Evolutionary conservation across 2,329 filamentous ascomycete genomes (phyloP), one percentile per base, ranked within the genome.

Genomic region (Blastomyces silverae): DNA sequence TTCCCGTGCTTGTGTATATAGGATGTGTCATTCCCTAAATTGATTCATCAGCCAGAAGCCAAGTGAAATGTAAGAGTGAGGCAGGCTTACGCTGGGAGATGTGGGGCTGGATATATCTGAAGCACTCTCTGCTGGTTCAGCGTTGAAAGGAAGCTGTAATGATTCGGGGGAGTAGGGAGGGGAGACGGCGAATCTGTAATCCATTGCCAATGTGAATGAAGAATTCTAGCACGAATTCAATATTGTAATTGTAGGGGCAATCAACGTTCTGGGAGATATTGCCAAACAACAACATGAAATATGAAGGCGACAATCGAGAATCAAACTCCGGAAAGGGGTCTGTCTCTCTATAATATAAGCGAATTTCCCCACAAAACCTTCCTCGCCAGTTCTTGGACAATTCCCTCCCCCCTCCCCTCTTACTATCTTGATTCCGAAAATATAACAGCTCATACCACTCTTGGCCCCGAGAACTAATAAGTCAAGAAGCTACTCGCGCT

Each of bases 151-250:
- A 48, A 59, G 22, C 22, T 25, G 58, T 15, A 17, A 25, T 48
- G 80, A 77, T 60, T 82, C 71, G 34, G 42, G 20, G 17, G 44
- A 56, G n/a, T 25, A 15, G 7, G 62, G 31, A 20, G 52, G 42
- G 10, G 13, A 34, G 17, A 6, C 15, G 22, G 59, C 13, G 22
- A 25, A 63, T 48, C 46, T 17, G 25, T 60, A 63, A 55, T 62
- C 64, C 64, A 65, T 65, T 55, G 37, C 5, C n/a, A 58, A 42
- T 22, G 20, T 20, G 10, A n/a, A 58, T 44, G 20, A 34, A 22
- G n/a, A 34, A 34, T 34, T 34, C 53, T 37, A 52, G 4, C 13
- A 52, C 22, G 22, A 7, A 52, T 13, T 52, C 17, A 17, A 52
- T 52, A 22, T 52, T 13, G 37, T 22, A 52, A 52, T 8, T 52